Conservation (phyloP, 1,284 basidiomycete species). For the Trametes sp. region DNA sequence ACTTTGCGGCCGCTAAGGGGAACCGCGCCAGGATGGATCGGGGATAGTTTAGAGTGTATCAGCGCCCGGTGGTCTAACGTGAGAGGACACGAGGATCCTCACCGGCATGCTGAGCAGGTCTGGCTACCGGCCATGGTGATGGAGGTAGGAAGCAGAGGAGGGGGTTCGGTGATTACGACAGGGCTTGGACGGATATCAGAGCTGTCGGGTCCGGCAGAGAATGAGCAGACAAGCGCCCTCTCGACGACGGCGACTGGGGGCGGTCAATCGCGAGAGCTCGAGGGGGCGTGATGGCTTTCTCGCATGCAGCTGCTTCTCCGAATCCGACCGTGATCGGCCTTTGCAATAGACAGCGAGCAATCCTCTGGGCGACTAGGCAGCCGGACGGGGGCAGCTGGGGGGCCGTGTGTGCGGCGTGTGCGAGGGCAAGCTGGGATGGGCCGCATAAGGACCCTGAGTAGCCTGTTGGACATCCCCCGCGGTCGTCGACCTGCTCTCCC, state of each 20-base stretch:
- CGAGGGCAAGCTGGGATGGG: too few relatives aligned
- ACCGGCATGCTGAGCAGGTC: conserved; percentile 41
- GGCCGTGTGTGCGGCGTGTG: too few relatives aligned
- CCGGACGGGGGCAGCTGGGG: too few relatives aligned
- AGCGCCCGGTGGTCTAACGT: background rate
- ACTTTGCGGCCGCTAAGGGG: conserved; percentile 37
- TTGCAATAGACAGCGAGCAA: background rate
- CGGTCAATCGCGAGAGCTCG: background rate
- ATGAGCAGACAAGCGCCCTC: background rate
- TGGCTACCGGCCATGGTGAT: conserved; percentile 25
- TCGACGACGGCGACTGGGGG: background rate
- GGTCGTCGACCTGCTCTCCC: too few relatives aligned
- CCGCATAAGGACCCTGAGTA: too few relatives aligned
- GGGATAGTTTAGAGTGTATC: background rate
- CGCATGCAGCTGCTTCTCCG: background rate
- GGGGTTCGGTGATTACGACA: conserved; percentile 1
- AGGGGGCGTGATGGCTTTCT: background rate
- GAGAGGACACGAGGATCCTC: background rate
- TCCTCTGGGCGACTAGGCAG: background rate
- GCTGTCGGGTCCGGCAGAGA: background rate
- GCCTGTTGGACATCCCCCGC: too few relatives aligned
- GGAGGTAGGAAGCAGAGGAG: background rate
- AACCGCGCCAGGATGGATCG: background rate
- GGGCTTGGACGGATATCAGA: background rate
- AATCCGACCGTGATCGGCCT: background rate